Percentiles rank a stretch among this genome's conserved stretches.
Evolutionary conservation across 1,139 yeast genomes (phyloP).

Genomic region (Yamadazyma spencermartinsiae): DNA sequence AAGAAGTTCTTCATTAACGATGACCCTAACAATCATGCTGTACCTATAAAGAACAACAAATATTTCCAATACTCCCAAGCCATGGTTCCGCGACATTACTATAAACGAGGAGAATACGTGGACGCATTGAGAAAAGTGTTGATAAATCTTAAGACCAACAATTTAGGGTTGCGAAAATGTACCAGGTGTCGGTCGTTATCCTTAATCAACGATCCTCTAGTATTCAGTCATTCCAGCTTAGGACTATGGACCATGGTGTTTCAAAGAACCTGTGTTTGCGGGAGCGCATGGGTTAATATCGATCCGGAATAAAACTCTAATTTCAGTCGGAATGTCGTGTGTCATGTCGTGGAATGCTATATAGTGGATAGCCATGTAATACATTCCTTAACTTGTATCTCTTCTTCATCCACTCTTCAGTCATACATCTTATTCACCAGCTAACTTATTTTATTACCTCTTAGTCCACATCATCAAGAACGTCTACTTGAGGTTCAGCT

Average conservation of each 20-base stretch:
- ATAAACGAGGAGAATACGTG: slow-evolving; percentile 27
- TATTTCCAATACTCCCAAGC: slow-evolving; percentile 10
- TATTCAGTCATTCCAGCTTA: slow-evolving; percentile 37
- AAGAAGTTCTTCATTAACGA: slow-evolving; percentile 12
- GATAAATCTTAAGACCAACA: slow-evolving; percentile 20
- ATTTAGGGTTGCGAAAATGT: slow-evolving; percentile 46
- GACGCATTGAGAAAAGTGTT: slow-evolving; percentile 50
- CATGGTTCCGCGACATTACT: slow-evolving; percentile 24
- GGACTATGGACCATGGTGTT: slow-evolving; percentile 73
- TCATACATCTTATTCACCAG: background rate
- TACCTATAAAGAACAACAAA: background rate
- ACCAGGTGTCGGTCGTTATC: slow-evolving; percentile 69
- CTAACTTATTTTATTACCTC: too few relatives aligned
- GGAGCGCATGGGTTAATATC: slow-evolving; percentile 66
- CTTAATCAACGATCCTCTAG: slow-evolving; percentile 46
- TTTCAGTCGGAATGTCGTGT: too few relatives aligned
- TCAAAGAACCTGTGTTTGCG: slow-evolving; percentile 78
- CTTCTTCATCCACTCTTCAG: background rate
- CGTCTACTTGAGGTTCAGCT: slow-evolving; percentile 29
- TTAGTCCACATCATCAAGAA: slow-evolving; percentile 24
- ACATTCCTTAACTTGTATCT: too few relatives aligned
- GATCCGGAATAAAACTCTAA: background rate
- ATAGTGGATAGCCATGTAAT: background rate
- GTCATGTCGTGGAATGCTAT: too few relatives aligned
- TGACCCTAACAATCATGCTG: background rate